Evolutionary conservation across 441 rosid species (phyloP), one percentile per base, ranked within the genome.

Genomic region (Jatropha multifida): DNA sequence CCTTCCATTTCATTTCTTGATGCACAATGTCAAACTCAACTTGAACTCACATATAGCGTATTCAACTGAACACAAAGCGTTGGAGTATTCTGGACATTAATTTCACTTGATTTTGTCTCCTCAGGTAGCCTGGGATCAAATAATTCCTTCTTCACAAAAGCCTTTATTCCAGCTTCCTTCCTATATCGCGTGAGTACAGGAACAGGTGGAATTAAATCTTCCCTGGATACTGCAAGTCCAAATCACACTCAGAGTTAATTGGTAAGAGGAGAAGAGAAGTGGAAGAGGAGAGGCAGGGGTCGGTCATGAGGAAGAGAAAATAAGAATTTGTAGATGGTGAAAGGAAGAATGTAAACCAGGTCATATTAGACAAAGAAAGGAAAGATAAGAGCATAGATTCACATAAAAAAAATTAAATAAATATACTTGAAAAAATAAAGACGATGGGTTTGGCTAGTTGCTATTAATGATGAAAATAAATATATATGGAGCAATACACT

Each of bases 121-220:
- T 89, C 92, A 69, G 87, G 91, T 48, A 80, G 82, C 88, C 83
- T 88, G 74, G 97, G 85, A 70, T 96, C 99, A 73, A 92, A 92
- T 68, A 94, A 83, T 77, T 96, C 99, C 90, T 96, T 96, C 86
- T 90, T 96, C 44, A 96, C 97, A 83, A 96, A 92, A 66, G 90
- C 97, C 83, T 96, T 96, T 83, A 96, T 86, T 64, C 97, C 94
- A 82, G 90, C 90, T 87, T 94, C 99, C 86, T 74, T 94, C 80
- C 67, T 91, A 88, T 87, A 89, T 82, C 99, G 88, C 11, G 99
- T 94, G 78, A 96, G 97, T 79, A 91, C 85, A 73, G 99, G 99
- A 83, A 89, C 92, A 70, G 99, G 97, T 76, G 98, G 98, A 77
- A 96, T 81, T 72, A 96, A 81, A 83, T 96, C 99, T 76, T 92